Percentiles rank a stretch among this genome's conserved stretches.
Evolutionary conservation across 1,139 yeast genomes (phyloP).

Genomic region (Debaryomyces coudertii): DNA sequence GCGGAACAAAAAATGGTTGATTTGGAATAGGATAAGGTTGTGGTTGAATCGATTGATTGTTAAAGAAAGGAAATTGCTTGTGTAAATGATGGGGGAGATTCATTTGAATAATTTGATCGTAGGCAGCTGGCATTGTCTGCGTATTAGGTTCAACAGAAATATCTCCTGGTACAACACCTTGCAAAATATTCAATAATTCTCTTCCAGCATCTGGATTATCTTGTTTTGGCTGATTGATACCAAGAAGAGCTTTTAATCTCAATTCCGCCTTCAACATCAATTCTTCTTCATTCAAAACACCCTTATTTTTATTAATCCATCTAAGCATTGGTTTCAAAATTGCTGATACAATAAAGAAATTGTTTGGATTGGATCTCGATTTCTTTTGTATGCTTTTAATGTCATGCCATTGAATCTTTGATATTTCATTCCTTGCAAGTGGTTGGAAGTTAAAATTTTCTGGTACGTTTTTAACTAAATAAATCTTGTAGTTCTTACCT

Average conservation of each 20-base stretch:
- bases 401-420: conserved; percentile 52
- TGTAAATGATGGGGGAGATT: conserved; percentile 36
- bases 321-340: conserved; percentile 61
- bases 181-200: conserved; percentile 67
- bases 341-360: conserved; percentile 60
- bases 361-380: conserved; percentile 45
- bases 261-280: conserved; percentile 60
- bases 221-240: conserved; percentile 40
- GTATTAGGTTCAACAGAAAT: conserved; percentile 9
- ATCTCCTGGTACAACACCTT: conserved; percentile 33
- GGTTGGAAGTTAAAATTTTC: conserved; percentile 77
- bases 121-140: conserved; percentile 11
- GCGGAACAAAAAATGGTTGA: conserved; percentile 12
- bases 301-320: conserved; percentile 61
- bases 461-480: conserved; percentile 76
- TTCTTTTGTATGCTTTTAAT: conserved; percentile 39
- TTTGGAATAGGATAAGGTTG: conserved; percentile 13
- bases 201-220: conserved; percentile 68
- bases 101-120: conserved; percentile 22
- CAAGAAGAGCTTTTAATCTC: conserved; percentile 64
- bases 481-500: conserved; percentile 87
- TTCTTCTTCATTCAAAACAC: conserved; percentile 57
- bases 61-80: conserved; percentile 29
- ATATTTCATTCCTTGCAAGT: conserved; percentile 83
- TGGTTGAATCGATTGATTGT: conserved; percentile 16